Percentiles rank a stretch among this genome's conserved stretches.
These are phyloP conservation scores for Calocybe indica DNA, from an alignment of 768 basidiomycete genomes.

Conservation along the genomic window DNA sequence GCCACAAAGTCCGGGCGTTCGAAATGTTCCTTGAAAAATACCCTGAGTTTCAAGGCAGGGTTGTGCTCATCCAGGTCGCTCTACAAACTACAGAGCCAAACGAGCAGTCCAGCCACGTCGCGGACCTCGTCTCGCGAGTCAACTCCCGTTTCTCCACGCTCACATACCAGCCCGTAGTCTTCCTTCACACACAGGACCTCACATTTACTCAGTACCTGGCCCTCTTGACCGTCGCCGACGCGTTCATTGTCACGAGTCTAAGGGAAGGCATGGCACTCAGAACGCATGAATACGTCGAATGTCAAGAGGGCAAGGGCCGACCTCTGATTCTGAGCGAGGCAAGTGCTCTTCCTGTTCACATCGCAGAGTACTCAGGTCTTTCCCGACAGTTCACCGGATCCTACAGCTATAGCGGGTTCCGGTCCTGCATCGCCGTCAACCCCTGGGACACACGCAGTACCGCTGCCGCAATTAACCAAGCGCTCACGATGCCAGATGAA, in stretches of 20 bases:
- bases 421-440: conserved; percentile 82
- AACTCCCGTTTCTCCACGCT: conserved; percentile 80
- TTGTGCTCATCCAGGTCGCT: conserved; percentile 83
- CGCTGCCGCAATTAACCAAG: conserved; percentile 42
- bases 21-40: conserved; percentile 74
- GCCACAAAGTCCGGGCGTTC: conserved; percentile 80
- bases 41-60: conserved; percentile 77
- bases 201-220: conserved; percentile 86
- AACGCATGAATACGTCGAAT: conserved; percentile 82
- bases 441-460: conserved; percentile 85
- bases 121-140: conserved; percentile 73
- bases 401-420: conserved; percentile 82
- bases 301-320: conserved; percentile 64
- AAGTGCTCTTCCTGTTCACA: conserved; percentile 10
- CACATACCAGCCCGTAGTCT: conserved; percentile 84
- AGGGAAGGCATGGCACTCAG: conserved; percentile 86
- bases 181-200: conserved; percentile 78
- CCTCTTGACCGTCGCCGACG: conserved; percentile 75
- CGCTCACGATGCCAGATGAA: conserved; percentile 70
- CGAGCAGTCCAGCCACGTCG: conserved; percentile 56
- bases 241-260: conserved; percentile 78
- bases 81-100: conserved; percentile 76
- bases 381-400: conserved; percentile 71
- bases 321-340: conserved; percentile 80
- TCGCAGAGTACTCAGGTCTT: neutral